Conservation (phyloP, 805 yeast genomes). For the Kurtzmaniella fragi region DNA sequence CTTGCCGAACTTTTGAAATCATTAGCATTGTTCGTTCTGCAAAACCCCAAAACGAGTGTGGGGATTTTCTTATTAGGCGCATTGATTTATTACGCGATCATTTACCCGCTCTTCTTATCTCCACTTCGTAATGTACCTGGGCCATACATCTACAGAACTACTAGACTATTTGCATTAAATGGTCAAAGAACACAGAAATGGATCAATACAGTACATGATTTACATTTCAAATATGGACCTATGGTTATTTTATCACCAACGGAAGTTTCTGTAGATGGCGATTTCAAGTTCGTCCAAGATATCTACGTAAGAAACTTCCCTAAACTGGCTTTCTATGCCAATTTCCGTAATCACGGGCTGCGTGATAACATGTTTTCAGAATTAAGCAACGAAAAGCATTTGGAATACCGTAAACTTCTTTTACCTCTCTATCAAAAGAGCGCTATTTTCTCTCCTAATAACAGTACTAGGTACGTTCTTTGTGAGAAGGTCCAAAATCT, state of each 20-base stretch:
- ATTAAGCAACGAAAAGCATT: slow-evolving; percentile 44
- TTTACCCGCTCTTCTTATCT: slow-evolving; percentile 45
- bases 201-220: slow-evolving; percentile 34
- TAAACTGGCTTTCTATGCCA: slow-evolving; percentile 53
- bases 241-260: slow-evolving; percentile 57
- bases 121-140: slow-evolving; percentile 56
- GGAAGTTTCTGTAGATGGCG: slow-evolving; percentile 55
- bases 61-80: background rate
- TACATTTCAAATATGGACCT: slow-evolving; percentile 57
- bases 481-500: slow-evolving; percentile 23
- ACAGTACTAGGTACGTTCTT: slow-evolving; percentile 20
- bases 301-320: slow-evolving; percentile 55
- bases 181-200: slow-evolving; percentile 43
- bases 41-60: slow-evolving; percentile 1
- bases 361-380: slow-evolving; percentile 55
- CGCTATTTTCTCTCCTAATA: slow-evolving; percentile 26
- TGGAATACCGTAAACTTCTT: slow-evolving; percentile 28
- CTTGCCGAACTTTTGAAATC: slow-evolving; percentile 1
- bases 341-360: slow-evolving; percentile 53
- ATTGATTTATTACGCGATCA: slow-evolving; percentile 22
- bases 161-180: slow-evolving; percentile 28
- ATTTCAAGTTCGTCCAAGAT: slow-evolving; percentile 45
- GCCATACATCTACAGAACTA: slow-evolving; percentile 46
- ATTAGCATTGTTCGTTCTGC: background rate
- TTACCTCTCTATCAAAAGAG: slow-evolving; percentile 30